Base-by-base conservation (phyloP, 2,329 filamentous ascomycete species). In the Penicillium sp. region DNA sequence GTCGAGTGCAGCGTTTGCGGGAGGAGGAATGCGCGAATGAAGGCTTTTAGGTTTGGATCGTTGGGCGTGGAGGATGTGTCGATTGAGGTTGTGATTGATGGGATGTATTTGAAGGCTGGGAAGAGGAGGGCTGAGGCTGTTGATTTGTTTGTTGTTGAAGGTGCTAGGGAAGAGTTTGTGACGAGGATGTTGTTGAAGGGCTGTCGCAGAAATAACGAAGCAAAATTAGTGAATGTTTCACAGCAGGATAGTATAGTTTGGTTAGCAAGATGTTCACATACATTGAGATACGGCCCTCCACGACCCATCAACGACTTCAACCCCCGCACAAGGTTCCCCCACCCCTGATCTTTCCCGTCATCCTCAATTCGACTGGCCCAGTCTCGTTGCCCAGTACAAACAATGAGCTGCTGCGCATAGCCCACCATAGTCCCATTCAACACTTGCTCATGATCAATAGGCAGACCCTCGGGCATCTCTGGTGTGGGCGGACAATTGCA, bases 351-450 rank as follows among this genome's bases (percentile, higher is more conserved):
- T 37, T 77, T 73, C 16, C 89, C 86, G 61, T 96, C 92, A 49
- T 96, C 88, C 73, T 96, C 93, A 64, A 97, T 96, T 59, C 86
- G 85, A 71, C 90, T 93, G 30, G 83, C 81, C 93, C 93, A 97
- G 78, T 96, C 91, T 33, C 83, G 79, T 62, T 87, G 86, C 4
- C 92, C 93, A 0, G 93, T 96, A 64, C 90, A 93, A 14, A 97
- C 83, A 10, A 98, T 77, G 3, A 97, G 85, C 68, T 97, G 93
- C 76, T 96, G 89, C 1, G 87, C 83, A 73, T 97, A 96, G 1
- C 84, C 81, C 1, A 89, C 83, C 78, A 97, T 93, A 6, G 90
- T 89, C 13, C 91, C 91, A 71, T 90, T 89, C 46, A 97, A 80
- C 19, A 84, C 82, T 42, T 85, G 85, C 62, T 85, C 83, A 68